Evolutionary conservation across 2,329 filamentous ascomycete genomes (phyloP), one percentile per base, ranked within the genome.

Genomic region (Akanthomyces lecanii): DNA sequence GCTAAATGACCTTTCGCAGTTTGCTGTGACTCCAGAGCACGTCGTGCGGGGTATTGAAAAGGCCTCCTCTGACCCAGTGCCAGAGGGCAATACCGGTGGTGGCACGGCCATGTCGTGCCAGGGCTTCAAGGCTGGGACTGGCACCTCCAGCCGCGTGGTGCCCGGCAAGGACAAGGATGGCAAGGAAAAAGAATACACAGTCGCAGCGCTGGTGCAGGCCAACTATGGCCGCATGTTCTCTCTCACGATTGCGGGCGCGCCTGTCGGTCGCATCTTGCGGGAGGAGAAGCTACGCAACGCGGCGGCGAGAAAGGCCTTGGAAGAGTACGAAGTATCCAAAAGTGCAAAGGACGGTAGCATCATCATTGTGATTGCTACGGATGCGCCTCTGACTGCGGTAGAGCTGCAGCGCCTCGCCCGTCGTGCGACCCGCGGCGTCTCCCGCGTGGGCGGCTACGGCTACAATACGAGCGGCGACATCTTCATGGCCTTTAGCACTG

Each of bases 31-130:
- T 54, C 74, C 82, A 0, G 74, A 79, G 60, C 79, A 85, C 65
- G 74, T 86, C n/a, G 73, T 82, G 21, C 70, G 76, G n/a, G 82
- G 82, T 1, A 81, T 87, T 55, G 76, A 80, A 33, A 74, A 69
- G 12, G 83, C 81, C 1, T 75, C 75, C 7, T 74, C 74, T n/a
- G 81, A 77, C 1, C 72, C 76, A 1, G 83, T 88, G 0, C 71
- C 72, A 3, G 85, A 88, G 71, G 86, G 86, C 3, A 84, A 83
- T 66, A 79, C 79, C 2, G 85, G 85, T 4, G 86, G 86, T 12
- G 86, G 86, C n/a, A 85, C 84, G 1, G 85, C 84, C 12, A 87
- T 87, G 84, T 76, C 83, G 33, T 85, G 82, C 68, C 83, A 86
- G 68, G 81, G 81, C 67, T 86, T 85, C 74, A 87, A 87, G 69